These are phyloP conservation scores for Truncatella angustata DNA, from an alignment of 2,329 filamentous ascomycete species.

Conservation along the genomic window DNA sequence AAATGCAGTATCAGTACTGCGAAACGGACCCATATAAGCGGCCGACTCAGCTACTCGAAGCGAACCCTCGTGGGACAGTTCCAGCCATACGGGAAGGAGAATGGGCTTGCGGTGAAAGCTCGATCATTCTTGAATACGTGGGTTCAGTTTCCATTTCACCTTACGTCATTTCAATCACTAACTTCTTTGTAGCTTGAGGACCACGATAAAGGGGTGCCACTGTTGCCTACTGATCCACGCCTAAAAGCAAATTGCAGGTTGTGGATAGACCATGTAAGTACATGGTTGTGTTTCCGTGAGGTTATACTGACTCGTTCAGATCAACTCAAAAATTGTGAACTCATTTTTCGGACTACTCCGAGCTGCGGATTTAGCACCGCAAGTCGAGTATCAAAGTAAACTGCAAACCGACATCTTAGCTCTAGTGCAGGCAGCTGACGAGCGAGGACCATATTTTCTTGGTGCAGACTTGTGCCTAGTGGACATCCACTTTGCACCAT, in stretches of 20 bases:
- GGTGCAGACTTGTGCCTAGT: constrained; percentile 56
- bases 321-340: constrained; percentile 75
- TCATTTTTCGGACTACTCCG: constrained; percentile 73
- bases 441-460: constrained; percentile 67
- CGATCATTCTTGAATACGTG: constrained; percentile 83
- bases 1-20: constrained; percentile 78
- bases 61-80: constrained; percentile 74
- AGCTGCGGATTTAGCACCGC: constrained; percentile 58
- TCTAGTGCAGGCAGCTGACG: constrained; percentile 47
- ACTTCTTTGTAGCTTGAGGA: constrained; percentile 65
- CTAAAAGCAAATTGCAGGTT: constrained; percentile 71
- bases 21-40: constrained; percentile 81
- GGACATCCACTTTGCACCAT: constrained; percentile 74
- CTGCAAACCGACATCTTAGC: constrained; percentile 63
- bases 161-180: background rate
- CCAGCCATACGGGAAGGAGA: constrained; percentile 75
- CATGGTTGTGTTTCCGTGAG: background rate
- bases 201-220: constrained; percentile 53
- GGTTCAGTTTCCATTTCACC: constrained; percentile 21
- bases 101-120: constrained; percentile 81
- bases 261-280: constrained; percentile 75
- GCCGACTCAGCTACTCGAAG: constrained; percentile 61
- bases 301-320: constrained; percentile 39
- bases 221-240: constrained; percentile 66
- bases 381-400: constrained; percentile 56